Conservation (phyloP, 768 basidiomycete species). For the Termitomyces sp. region DNA sequence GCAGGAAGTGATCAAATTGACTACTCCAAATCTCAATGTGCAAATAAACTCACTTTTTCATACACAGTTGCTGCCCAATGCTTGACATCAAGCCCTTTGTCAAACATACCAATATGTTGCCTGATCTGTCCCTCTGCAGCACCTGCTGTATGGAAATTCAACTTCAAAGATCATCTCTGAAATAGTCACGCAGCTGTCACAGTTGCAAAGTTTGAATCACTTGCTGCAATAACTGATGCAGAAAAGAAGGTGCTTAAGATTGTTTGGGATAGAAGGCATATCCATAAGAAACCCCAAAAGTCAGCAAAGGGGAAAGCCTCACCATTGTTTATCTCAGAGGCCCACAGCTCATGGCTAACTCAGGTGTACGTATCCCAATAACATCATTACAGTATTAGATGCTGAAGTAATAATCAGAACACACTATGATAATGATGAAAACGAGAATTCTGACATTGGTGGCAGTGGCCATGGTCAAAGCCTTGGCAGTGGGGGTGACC, state of each 20-base stretch:
- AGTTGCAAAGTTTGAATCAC: not conserved
- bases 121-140: not conserved
- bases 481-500: not conserved
- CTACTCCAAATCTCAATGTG: not conserved
- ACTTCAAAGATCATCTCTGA: not conserved
- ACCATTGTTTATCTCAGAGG: not conserved
- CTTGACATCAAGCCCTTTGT: not conserved
- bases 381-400: not conserved
- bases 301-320: not conserved
- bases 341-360: not conserved
- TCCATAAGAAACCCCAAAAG: not conserved
- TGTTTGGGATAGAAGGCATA: not conserved
- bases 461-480: not conserved
- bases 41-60: not conserved
- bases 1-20: not conserved
- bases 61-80: not conserved
- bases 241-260: not conserved
- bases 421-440: not conserved
- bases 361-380: not conserved
- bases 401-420: not conserved
- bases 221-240: not conserved
- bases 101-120: not conserved
- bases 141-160: not conserved
- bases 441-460: not conserved
- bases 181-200: not conserved